phyloP scores from a whole-genome alignment of 768 basidiomycete species.

The Boletus rex-veris region DNA sequence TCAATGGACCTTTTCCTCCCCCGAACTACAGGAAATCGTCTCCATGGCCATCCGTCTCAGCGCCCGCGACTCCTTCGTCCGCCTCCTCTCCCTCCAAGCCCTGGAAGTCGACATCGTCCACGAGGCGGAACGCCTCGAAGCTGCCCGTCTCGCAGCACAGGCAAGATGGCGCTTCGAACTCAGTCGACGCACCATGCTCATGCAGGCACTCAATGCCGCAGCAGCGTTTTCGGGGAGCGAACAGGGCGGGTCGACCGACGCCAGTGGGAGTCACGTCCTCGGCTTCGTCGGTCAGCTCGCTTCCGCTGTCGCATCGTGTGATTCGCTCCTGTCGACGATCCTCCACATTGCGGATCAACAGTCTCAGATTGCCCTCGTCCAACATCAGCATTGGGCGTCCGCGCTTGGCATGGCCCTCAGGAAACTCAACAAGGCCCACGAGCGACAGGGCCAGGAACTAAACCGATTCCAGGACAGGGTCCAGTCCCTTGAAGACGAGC shows the following conservation, averaged over 20 bases:
- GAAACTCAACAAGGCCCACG: constrained; percentile 76
- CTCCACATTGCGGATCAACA: constrained; percentile 59
- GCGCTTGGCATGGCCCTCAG: constrained; percentile 74
- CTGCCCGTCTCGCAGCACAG: constrained; percentile 52
- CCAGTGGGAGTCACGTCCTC: constrained; percentile 32
- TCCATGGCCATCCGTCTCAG: constrained; percentile 68
- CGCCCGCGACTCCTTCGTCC: constrained; percentile 66
- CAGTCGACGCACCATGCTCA: constrained; percentile 62
- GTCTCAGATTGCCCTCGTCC: constrained; percentile 54
- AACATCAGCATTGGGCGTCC: constrained; percentile 70
- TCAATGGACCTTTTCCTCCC: constrained; percentile 52
- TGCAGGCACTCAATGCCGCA: constrained; percentile 56
- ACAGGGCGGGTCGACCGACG: neutral
- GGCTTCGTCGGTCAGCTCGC: constrained; percentile 56
- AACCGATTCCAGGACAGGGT: constrained; percentile 45
- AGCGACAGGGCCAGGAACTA: constrained; percentile 60
- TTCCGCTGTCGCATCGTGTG: constrained; percentile 54
- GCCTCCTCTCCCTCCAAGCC: constrained; percentile 59
- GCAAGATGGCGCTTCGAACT: constrained; percentile 66
- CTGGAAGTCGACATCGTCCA: constrained; percentile 56
- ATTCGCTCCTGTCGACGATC: constrained; percentile 55
- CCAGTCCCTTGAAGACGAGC: constrained; percentile 58
- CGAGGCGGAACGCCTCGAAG: constrained; percentile 57
- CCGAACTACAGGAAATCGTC: constrained; percentile 63
- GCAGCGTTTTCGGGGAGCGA: neutral